Conservation (phyloP, 805 yeast genomes). For the Zygotorulaspora danielsina region DNA sequence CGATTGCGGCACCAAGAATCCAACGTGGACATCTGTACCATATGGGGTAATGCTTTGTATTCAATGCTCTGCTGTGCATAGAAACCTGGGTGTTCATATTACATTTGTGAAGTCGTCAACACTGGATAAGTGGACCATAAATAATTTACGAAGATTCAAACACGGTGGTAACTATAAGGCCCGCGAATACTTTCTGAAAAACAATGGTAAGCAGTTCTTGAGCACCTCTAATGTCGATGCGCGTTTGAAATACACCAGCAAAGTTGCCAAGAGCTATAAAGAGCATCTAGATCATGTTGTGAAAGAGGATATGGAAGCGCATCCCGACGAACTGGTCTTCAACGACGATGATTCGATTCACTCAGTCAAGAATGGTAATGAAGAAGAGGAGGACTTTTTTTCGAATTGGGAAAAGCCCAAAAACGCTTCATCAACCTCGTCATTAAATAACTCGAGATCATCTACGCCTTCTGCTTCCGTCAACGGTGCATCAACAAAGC, state of each 20-base stretch:
- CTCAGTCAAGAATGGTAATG: conserved; percentile 34
- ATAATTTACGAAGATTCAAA: conserved; percentile 85
- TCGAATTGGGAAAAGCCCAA: conserved; percentile 86
- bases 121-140: conserved; percentile 90
- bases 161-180: conserved; percentile 90
- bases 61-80: conserved; percentile 92
- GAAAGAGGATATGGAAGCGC: conserved; percentile 57
- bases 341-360: conserved; percentile 23
- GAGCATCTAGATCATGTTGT: conserved; percentile 71
- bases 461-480: conserved; percentile 7
- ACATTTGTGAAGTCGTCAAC: conserved; percentile 90
- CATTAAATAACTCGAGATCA: conserved; percentile 21
- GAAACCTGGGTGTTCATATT: conserved; percentile 93
- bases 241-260: conserved; percentile 71
- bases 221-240: conserved; percentile 50
- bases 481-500: conserved; percentile 7
- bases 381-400: conserved; percentile 75
- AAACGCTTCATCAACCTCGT: conserved; percentile 37
- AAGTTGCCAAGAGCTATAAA: conserved; percentile 75
- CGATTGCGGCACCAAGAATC: conserved; percentile 90
- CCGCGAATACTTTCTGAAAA: conserved; percentile 73
- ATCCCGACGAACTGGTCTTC: conserved; percentile 70
- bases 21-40: conserved; percentile 98
- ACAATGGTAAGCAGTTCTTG: conserved; percentile 77
- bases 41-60: conserved; percentile 89